Conservation (phyloP, 2,329 filamentous ascomycete genomes). For the Zymoseptoria ardabiliae region DNA sequence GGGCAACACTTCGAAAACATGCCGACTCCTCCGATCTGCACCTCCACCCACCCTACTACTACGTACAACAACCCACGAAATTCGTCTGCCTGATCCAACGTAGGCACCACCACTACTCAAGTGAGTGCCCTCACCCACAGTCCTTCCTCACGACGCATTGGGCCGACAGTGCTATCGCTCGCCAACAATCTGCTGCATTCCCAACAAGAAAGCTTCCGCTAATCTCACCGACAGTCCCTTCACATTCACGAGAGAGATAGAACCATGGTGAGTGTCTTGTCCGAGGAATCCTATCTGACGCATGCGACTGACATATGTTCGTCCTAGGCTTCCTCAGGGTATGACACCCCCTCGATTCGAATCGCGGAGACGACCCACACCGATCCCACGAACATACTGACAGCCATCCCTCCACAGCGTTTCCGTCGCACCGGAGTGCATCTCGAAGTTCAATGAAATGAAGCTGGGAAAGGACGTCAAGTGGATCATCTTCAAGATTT, state of each 20-base stretch:
- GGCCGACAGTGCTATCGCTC: neutral
- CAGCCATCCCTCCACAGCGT: slow-evolving; percentile 47
- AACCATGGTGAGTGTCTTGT: neutral
- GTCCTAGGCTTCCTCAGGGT: neutral
- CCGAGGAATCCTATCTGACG: neutral
- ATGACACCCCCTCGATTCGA: neutral
- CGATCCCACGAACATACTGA: neutral
- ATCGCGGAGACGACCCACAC: neutral
- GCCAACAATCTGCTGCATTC: neutral
- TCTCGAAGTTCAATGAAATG: slow-evolving; percentile 64
- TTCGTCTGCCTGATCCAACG: neutral
- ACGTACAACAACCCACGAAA: neutral
- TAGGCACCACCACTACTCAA: neutral
- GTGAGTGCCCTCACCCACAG: neutral
- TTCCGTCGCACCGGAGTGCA: slow-evolving; percentile 64
- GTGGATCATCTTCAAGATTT: slow-evolving; percentile 84
- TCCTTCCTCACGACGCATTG: neutral
- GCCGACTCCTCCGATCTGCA: neutral
- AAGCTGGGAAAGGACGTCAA: slow-evolving; percentile 72
- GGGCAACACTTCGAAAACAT: neutral
- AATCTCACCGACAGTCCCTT: neutral
- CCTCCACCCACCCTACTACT: neutral
- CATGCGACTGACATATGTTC: neutral
- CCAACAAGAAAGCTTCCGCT: neutral
- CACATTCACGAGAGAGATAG: neutral